Base-by-base conservation (phyloP, 2,329 filamentous ascomycete genomes). In the Aspergillus amoenus region DNA sequence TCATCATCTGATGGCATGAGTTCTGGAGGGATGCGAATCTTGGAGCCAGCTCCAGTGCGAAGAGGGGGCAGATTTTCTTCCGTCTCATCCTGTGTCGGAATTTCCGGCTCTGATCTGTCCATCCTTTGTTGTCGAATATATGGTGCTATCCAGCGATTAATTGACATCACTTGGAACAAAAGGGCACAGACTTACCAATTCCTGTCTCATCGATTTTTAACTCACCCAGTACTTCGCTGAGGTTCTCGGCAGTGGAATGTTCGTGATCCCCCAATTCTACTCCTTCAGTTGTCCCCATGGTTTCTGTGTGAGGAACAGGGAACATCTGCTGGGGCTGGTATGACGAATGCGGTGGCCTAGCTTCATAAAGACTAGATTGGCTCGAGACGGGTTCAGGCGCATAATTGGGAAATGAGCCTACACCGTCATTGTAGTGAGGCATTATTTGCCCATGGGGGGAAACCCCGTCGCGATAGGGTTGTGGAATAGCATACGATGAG, bases 1-100 rank as follows among this genome's bases (percentile, higher is more conserved):
- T 90, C 90, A 44, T 91, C 87, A 32, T 97, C 91, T 30, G 88
- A 84, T 1, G 93, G 93, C 92, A 97, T 96, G 68, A 97, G 83
- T 67, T 95, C 92, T 0, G 89, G 90, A 0, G 93, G 94, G 60
- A 97, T 96, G 37, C 91, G 86, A 57, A 96, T 88, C 57, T 89
- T 92, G 21, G 87, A 81, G 49, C 91, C 91, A 7, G 90, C 84
- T 8, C 86, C 84, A 6, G 83, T 82, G 15, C 84, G 82, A 34
- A 88, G 83, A 12, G 86, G 84, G 34, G 91, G 92, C 8, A 95
- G 74, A 30, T 83, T 76, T 44, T 86, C 84, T 64, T 91, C 89
- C 58, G 83, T 87, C 56, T 96, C 88, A 58, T 93, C 89, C 22
- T 84, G 72, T 17, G 77, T 71, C 24, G 79, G 78, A n/a, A 81